Evolutionary conservation across 176 grass and related monocot species (phyloP).

Genomic region (Metroxylon sagu): DNA sequence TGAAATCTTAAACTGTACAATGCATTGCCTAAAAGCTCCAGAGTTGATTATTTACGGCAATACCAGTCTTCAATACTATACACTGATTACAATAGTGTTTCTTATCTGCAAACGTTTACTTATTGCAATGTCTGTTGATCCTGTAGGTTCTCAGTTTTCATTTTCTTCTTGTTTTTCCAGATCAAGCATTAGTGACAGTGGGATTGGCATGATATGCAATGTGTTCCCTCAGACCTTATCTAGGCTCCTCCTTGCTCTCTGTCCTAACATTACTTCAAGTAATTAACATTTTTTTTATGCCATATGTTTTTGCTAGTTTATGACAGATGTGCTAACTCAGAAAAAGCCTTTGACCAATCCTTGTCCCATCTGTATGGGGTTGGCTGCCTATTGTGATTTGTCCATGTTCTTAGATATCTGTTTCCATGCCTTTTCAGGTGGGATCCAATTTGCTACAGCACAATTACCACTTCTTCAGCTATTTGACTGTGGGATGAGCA

Average conservation of each 20-base stretch:
- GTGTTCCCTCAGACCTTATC: conserved; percentile 49
- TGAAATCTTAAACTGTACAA: neutral
- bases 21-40: too few species aligned
- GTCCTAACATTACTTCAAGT: conserved; percentile 85
- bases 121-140: too few species aligned
- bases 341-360: too few species aligned
- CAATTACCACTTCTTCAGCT: conserved; percentile 73
- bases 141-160: too few species aligned
- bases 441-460: conserved; percentile 54
- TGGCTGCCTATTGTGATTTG: too few species aligned
- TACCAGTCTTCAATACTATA: neutral
- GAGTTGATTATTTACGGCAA: too few species aligned
- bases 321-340: too few species aligned
- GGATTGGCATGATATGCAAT: conserved; percentile 75
- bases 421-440: conserved; percentile 32
- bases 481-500: conserved; percentile 76
- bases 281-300: conserved; percentile 18
- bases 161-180: conserved; percentile 16
- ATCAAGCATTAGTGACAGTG: conserved; percentile 81
- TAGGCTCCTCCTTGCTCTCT: conserved; percentile 47
- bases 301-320: neutral
- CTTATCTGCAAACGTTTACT: neutral
- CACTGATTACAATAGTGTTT: neutral
- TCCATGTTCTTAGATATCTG: neutral
- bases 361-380: too few species aligned